Base-by-base conservation (phyloP, 179 eudicot species). In the Gypsophila paniculata region DNA sequence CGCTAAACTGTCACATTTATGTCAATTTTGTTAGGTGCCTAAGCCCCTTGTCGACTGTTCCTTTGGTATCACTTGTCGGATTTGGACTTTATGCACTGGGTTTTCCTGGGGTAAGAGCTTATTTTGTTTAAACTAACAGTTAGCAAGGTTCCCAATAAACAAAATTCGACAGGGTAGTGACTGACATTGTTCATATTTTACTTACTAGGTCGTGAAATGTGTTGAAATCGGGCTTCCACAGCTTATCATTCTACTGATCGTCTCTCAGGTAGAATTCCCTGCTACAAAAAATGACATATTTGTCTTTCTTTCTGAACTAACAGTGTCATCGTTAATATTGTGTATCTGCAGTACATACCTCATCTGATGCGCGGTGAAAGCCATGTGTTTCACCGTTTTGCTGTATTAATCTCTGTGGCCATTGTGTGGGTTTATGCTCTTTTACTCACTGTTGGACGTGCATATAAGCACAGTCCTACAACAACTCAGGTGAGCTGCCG, bases 351-450 rank as follows among this genome's bases (percentile, higher is more conserved):
- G 99, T 90, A 95, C 76, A 72, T 95, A 73, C 98, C 96, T 25
- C 93, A 86, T 81, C 52, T 90, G 51, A 85, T 95, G 86, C 81
- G 77, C 21, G 88, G 91, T 36, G 85, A 88, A 54, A 83, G 78
- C 38, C 80, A 82, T 34, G 76, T 92, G 42, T 89, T 91, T 78
- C 88, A 88, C 69, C 91, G 96, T 5, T 92, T 90, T 85, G 90
- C 96, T 67, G 95, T 95, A 25, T 61, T 95, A 64, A 86, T 95
- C 85, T 86, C 99, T 10, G 91, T 92, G 73, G 74, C 44, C 5
- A 87, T 95, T 23, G 93, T 95, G 26, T 95, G 99, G 99, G 48
- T 90, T 36, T 92, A 90, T 76, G 99, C 99, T 19, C 88, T 86
- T 79, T 52, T 95, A 15, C 89, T 95, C 58, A 95, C 99, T 15